Percentiles rank a stretch among this genome's conserved stretches.
Evolutionary conservation across 257 asterid genomes (phyloP).

Genomic region (Solanum chmielewskii): DNA sequence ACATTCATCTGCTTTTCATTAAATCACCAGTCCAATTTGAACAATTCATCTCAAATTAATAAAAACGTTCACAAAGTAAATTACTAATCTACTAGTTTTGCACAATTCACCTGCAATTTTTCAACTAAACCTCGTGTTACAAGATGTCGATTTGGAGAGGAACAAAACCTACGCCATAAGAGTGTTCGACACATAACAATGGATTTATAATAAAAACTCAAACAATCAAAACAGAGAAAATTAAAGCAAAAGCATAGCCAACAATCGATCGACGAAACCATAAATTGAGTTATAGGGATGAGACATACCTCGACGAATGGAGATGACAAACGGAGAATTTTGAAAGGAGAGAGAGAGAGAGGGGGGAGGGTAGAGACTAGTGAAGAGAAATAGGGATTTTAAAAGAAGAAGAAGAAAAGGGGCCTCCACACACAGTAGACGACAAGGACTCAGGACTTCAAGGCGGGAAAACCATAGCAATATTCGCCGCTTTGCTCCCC

Average conservation of each 20-base stretch:
- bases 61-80: background rate
- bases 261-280: background rate
- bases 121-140: background rate
- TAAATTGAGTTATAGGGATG: background rate
- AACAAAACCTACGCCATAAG: background rate
- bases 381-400: background rate
- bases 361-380: background rate
- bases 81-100: background rate
- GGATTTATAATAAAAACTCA: background rate
- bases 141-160: background rate
- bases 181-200: background rate
- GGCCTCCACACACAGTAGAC: slow-evolving; percentile 4
- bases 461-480: slow-evolving; percentile 6
- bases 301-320: background rate
- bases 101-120: background rate
- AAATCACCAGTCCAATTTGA: background rate
- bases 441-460: slow-evolving; percentile 11
- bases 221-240: background rate
- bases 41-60: background rate
- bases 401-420: slow-evolving; percentile 16
- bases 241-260: background rate
- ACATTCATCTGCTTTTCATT: background rate
- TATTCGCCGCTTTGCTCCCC: slow-evolving; percentile 6
- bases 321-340: background rate
- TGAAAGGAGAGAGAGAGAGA: background rate